These are phyloP conservation scores for Scheffersomyces ergatensis DNA, from an alignment of 805 yeast species.

Conservation along the genomic window DNA sequence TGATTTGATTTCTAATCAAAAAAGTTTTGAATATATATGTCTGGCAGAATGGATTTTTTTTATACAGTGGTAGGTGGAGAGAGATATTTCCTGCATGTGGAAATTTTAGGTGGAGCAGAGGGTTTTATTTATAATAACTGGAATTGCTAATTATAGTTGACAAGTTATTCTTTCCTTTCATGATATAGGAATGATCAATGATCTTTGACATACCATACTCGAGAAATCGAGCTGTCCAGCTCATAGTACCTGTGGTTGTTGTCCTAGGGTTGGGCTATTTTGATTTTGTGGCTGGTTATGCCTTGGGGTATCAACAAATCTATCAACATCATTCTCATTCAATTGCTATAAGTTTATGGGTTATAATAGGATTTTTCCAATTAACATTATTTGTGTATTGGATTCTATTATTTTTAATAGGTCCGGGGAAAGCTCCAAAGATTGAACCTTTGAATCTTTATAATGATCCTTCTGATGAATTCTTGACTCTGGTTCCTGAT, in stretches of 20 bases:
- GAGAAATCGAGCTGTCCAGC: conserved; percentile 7
- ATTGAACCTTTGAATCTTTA: conserved; percentile 34
- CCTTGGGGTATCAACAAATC: conserved; percentile 42
- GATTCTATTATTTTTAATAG: conserved; percentile 43
- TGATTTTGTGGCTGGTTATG: conserved; percentile 43
- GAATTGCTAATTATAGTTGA: neutral
- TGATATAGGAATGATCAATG: neutral
- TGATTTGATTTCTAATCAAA: neutral
- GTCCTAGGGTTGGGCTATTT: conserved; percentile 35
- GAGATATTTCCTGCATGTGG: too few relatives aligned
- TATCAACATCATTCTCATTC: conserved; percentile 23
- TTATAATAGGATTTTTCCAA: conserved; percentile 21
- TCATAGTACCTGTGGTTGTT: conserved; percentile 24
- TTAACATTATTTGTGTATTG: conserved; percentile 33
- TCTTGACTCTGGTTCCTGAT: conserved; percentile 48
- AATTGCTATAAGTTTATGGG: conserved; percentile 37
- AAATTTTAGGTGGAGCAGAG: too few relatives aligned
- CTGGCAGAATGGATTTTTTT: too few relatives aligned
- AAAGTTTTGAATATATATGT: neutral
- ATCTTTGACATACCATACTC: conserved; percentile 1
- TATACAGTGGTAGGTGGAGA: too few relatives aligned
- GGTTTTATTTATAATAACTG: too few relatives aligned
- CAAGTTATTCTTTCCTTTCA: too few relatives aligned
- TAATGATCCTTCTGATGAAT: conserved; percentile 6
- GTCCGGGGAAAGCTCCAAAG: conserved; percentile 54